These are phyloP conservation scores for Russula earlei DNA, from an alignment of 768 basidiomycete genomes.

Conservation along the genomic window DNA sequence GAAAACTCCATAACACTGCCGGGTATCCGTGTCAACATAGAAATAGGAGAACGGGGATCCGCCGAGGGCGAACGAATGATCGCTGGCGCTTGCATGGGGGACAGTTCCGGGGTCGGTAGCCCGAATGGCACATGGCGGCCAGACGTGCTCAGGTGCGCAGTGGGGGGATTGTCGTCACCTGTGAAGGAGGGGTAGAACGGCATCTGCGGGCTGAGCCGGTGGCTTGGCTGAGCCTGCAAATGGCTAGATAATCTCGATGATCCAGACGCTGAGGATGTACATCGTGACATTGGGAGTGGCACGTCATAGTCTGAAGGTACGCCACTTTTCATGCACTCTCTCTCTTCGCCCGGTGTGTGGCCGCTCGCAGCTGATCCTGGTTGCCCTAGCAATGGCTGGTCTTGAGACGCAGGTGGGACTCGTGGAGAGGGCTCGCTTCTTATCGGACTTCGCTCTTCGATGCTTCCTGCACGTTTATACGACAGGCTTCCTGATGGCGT, in stretches of 20 bases:
- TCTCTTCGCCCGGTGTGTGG: neutral
- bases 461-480: neutral
- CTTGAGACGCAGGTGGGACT: neutral
- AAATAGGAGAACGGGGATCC: constrained; percentile 10
- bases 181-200: constrained; percentile 4
- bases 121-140: neutral
- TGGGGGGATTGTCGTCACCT: neutral
- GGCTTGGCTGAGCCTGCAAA: constrained; percentile 6
- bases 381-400: neutral
- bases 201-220: neutral
- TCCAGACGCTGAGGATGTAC: neutral
- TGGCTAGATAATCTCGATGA: neutral
- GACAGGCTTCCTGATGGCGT: neutral
- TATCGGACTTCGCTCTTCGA: neutral
- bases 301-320: neutral
- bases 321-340: neutral
- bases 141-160: neutral
- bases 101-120: neutral
- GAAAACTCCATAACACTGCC: neutral
- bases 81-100: neutral
- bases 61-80: neutral
- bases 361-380: neutral
- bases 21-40: neutral
- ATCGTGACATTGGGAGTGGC: constrained; percentile 5
- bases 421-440: neutral